Evolutionary conservation across 345 rosid species (phyloP).

Genomic region (Gynandropsis gynandra): DNA sequence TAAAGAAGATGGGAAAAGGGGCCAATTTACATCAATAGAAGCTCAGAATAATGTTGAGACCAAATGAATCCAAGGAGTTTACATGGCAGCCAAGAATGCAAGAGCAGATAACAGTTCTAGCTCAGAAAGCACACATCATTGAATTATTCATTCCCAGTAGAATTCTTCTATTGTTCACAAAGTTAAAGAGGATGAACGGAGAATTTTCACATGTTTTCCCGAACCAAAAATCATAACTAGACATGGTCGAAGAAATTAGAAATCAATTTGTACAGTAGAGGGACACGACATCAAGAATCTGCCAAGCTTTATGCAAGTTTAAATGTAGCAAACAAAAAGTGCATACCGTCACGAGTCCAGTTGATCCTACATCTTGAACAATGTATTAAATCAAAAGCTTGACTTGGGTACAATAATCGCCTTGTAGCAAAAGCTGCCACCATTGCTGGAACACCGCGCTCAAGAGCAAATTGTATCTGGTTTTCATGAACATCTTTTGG

Average conservation of each 20-base stretch:
- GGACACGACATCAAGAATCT: background rate
- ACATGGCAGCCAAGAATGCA: background rate
- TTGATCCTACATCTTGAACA: constrained; percentile 98
- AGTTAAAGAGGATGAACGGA: too few species aligned
- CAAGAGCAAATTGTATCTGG: constrained; percentile 98
- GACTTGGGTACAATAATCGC: constrained; percentile 77
- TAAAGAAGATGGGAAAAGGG: constrained; percentile 2
- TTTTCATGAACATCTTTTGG: constrained; percentile 99
- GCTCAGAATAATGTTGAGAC: constrained; percentile 2
- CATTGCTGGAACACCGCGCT: constrained; percentile 99
- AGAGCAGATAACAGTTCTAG: background rate
- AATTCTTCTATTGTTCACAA: background rate
- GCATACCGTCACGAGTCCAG: constrained; percentile 96
- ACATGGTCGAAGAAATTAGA: background rate
- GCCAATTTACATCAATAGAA: constrained; percentile 4
- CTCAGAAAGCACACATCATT: background rate
- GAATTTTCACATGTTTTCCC: too few species aligned
- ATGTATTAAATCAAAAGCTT: constrained; percentile 93
- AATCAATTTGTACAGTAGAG: background rate
- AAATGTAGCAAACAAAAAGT: constrained; percentile 2
- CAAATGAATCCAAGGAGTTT: background rate
- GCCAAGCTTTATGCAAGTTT: constrained; percentile 1
- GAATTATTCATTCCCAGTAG: background rate
- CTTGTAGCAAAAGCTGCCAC: constrained; percentile 86
- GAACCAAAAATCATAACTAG: background rate